Evolutionary conservation across 2,329 filamentous ascomycete species (phyloP).

Genomic region (Aspergillus flavus): DNA sequence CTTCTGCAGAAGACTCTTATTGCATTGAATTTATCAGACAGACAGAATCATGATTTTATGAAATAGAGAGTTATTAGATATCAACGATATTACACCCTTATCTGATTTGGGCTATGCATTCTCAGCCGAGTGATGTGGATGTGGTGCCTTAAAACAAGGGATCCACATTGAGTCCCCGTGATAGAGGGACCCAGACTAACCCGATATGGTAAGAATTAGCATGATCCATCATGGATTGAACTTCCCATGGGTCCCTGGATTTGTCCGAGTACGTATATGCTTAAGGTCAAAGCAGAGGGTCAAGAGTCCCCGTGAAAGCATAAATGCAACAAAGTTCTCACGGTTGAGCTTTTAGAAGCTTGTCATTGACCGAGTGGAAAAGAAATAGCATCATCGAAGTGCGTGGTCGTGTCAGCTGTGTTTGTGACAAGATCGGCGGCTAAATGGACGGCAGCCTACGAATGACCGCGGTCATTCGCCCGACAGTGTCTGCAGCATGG

Average conservation of each 20-base stretch:
- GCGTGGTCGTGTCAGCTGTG: neutral
- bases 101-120: neutral
- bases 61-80: neutral
- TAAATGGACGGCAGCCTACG: neutral
- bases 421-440: neutral
- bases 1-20: neutral
- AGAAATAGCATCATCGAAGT: neutral
- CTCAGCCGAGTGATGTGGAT: neutral
- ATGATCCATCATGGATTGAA: neutral
- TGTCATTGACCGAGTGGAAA: neutral
- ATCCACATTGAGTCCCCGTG: neutral
- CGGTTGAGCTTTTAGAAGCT: neutral
- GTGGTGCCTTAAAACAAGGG: neutral
- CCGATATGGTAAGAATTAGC: neutral
- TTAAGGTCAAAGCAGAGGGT: neutral
- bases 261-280: neutral
- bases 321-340: neutral
- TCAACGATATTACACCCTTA: neutral
- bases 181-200: neutral
- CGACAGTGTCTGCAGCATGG: neutral
- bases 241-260: neutral
- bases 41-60: neutral
- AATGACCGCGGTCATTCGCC: conserved; percentile 13
- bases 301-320: neutral
- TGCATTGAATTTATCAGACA: neutral